These are phyloP conservation scores for Candida krabiensis DNA, from an alignment of 805 yeast genomes.

Conservation along the genomic window DNA sequence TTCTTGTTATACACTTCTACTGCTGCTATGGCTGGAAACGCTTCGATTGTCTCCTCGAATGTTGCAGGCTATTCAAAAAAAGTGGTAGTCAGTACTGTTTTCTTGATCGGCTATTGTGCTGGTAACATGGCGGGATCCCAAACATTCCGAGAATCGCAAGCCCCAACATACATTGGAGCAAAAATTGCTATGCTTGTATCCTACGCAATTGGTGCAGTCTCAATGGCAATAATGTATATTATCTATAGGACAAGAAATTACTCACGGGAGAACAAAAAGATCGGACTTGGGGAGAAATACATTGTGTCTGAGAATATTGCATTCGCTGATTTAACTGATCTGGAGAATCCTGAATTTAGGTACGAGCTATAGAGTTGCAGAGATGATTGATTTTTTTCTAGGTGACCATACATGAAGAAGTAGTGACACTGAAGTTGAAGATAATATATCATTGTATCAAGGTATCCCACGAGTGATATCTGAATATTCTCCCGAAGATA, in stretches of 20 bases:
- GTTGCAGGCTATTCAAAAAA: conserved; percentile 61
- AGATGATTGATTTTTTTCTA: too few relatives aligned
- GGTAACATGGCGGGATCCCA: conserved; percentile 71
- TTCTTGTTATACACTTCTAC: conserved; percentile 1
- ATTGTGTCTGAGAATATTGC: conserved; percentile 25
- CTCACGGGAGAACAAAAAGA: conserved; percentile 32
- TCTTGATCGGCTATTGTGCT: conserved; percentile 58
- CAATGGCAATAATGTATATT: conserved; percentile 17
- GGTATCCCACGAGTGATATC: too few relatives aligned
- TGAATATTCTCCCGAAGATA: too few relatives aligned
- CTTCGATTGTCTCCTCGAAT: conserved; percentile 7
- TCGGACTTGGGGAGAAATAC: conserved; percentile 18
- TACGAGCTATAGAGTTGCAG: conserved; percentile 32
- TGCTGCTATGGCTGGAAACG: conserved; percentile 1
- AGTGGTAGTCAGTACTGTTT: conserved; percentile 51
- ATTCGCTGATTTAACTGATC: conserved; percentile 53
- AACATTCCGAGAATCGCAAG: conserved; percentile 52
- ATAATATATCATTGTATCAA: too few relatives aligned
- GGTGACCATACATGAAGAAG: too few relatives aligned
- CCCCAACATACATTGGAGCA: conserved; percentile 55
- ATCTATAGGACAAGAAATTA: conserved; percentile 36
- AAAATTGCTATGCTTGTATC: conserved; percentile 51
- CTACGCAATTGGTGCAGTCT: conserved; percentile 6
- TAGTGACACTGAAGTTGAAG: too few relatives aligned
- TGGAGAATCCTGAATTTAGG: conserved; percentile 50